Conservation (phyloP, 2,329 filamentous ascomycete genomes). For the Chaetomiaceae sp. region DNA sequence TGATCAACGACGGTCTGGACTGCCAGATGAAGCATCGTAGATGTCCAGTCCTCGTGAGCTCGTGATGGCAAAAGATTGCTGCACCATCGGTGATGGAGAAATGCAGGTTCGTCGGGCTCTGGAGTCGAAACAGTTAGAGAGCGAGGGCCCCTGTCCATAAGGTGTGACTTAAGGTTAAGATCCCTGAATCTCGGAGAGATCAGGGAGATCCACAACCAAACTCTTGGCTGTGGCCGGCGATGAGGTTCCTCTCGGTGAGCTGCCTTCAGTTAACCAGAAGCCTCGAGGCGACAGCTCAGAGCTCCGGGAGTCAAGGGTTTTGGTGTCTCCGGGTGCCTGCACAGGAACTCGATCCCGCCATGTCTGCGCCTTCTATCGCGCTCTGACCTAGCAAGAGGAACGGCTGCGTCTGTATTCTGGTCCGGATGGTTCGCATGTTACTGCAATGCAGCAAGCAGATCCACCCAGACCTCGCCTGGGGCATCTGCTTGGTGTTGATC, state of each 20-base stretch:
- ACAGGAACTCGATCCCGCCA: too few species aligned
- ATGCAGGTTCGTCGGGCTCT: neutral
- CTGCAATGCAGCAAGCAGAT: neutral
- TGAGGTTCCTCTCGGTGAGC: neutral
- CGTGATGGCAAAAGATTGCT: too few species aligned
- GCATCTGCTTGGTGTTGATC: too few species aligned
- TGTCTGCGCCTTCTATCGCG: too few species aligned
- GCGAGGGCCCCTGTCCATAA: constrained; percentile 18
- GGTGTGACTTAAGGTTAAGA: constrained; percentile 20
- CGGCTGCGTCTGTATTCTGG: too few species aligned
- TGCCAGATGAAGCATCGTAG: too few species aligned
- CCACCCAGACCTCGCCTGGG: too few species aligned
- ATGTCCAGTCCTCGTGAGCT: too few species aligned
- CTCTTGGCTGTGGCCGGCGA: constrained; percentile 7
- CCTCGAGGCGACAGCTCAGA: constrained; percentile 7
- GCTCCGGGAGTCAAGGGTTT: neutral
- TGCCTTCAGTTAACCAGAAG: constrained; percentile 21
- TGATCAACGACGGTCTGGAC: too few species aligned
- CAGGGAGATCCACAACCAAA: constrained; percentile 20
- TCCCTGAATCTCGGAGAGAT: constrained; percentile 26
- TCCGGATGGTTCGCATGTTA: neutral
- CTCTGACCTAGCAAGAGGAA: too few species aligned
- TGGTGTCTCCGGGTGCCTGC: neutral
- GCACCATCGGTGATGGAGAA: neutral
- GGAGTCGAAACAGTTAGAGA: constrained; percentile 1